Base-by-base conservation (phyloP, 805 yeast species). In the Cyberlindnera americana region DNA sequence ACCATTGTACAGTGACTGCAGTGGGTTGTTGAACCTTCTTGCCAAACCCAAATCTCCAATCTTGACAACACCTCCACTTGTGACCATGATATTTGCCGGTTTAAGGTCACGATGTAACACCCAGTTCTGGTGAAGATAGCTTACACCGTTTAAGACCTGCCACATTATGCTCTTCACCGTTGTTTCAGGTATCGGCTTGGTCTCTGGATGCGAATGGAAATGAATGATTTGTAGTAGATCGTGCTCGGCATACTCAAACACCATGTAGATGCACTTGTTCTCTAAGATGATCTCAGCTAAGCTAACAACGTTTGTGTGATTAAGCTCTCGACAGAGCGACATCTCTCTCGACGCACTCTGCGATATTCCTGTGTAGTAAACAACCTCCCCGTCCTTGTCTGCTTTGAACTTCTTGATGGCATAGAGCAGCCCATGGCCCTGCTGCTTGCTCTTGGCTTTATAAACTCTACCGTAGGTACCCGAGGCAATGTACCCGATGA, bases 71-170 rank as follows among this genome's bases (percentile, higher is more conserved):
- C 99, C 99, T 43, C 75, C 78, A 8, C 81, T 73, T 0, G 96
- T 79, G 0, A 91, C 95, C 98, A 91, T 93, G 49, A 93, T 91
- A 63, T 91, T 91, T 2, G 99, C 99, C 1, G 99, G 99, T 56
- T 93, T 93, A 48, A 93, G 71, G 63, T 93, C 99, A 46, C 99
- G 72, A 62, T 93, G 99, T 36, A 93, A 67, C 3, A 93, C 81
- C 98, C 99, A 93, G 62, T 93, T 91, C 60, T 89, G 91, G 62
- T 93, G 99, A 30, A 93, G 64, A 56, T 82, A 93, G 0, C 89
- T 78, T 2, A 93, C 90, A 4, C 99, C 99, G 53, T 86, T 86
- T 19, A 93, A 61, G 5, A 95, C 82, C 64, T 93, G 99, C 89
- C 93, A 89, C 61, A 88, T 73, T 19, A 90, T 81, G 1, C 95